A percentile compares a stretch with the other conserved stretches of the same genome.
Conservation (phyloP, 495 filamentous ascomycete species). For the Cetradonia linearis region DNA sequence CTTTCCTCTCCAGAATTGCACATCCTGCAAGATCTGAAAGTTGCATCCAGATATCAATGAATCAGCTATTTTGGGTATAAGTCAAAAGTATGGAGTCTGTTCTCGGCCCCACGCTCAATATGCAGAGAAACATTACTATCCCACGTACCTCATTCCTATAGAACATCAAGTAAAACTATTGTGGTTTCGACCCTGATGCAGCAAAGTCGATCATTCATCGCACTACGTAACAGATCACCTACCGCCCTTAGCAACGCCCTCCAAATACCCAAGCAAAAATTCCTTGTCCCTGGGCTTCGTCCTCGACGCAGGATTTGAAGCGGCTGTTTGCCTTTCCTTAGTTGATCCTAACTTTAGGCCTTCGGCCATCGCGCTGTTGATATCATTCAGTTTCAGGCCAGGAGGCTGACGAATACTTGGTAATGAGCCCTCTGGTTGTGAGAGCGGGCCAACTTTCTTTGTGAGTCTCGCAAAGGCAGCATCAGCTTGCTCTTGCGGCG, state of each 20-base stretch:
- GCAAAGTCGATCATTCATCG: not conserved
- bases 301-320: slow-evolving; percentile 42
- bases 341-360: slow-evolving; percentile 21
- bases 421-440: not conserved
- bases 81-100: not conserved
- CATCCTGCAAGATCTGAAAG: not conserved
- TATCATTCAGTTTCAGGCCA: not conserved
- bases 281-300: slow-evolving; percentile 61
- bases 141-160: not conserved
- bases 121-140: not conserved
- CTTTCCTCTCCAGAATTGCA: not conserved
- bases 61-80: not conserved
- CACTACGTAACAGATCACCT: slow-evolving; percentile 3
- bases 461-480: slow-evolving; percentile 6
- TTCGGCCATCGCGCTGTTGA: slow-evolving; percentile 15
- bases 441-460: not conserved
- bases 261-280: slow-evolving; percentile 72
- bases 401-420: not conserved
- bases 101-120: not conserved
- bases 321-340: slow-evolving; percentile 31
- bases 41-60: not conserved
- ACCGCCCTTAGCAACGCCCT: slow-evolving; percentile 41
- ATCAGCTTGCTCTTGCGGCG: slow-evolving; percentile 13
- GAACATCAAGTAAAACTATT: not conserved
- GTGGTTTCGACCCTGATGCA: no score